Conservation (phyloP, 192 early-diverging fungal genomes). For the Irineochytrium annulatum region DNA sequence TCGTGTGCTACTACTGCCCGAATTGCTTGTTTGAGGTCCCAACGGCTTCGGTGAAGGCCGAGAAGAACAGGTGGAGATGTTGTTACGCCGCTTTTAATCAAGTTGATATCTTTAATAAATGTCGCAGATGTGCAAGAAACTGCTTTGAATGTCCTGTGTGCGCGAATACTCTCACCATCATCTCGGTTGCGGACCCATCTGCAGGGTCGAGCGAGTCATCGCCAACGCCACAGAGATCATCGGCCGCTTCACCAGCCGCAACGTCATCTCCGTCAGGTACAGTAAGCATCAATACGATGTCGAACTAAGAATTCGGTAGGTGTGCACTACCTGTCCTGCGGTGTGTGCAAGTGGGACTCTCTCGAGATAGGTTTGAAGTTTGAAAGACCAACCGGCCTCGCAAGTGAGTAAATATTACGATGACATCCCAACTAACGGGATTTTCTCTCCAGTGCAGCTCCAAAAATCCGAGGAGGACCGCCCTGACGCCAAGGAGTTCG, state of each 20-base stretch:
- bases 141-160: constrained; percentile 31
- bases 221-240: constrained; percentile 11
- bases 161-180: constrained; percentile 22
- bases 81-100: neutral
- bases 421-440: neutral
- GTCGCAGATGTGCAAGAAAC: constrained; percentile 10
- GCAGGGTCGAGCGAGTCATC: neutral
- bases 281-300: no score
- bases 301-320: constrained; percentile 14
- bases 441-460: constrained; percentile 57
- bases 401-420: constrained; percentile 41
- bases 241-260: constrained; percentile 3
- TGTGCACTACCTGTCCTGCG: constrained; percentile 73
- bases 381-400: constrained; percentile 88
- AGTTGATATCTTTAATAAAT: no score
- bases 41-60: constrained; percentile 92
- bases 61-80: constrained; percentile 71
- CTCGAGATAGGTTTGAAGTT: constrained; percentile 87
- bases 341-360: constrained; percentile 91
- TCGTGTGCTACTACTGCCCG: constrained; percentile 88
- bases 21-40: constrained; percentile 97
- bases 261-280: constrained; percentile 1
- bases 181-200: neutral
- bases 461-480: constrained; percentile 72
- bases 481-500: constrained; percentile 75